Evolutionary conservation across 139 green algal species (phyloP).

Genomic region (Parachlorella kessleri): DNA sequence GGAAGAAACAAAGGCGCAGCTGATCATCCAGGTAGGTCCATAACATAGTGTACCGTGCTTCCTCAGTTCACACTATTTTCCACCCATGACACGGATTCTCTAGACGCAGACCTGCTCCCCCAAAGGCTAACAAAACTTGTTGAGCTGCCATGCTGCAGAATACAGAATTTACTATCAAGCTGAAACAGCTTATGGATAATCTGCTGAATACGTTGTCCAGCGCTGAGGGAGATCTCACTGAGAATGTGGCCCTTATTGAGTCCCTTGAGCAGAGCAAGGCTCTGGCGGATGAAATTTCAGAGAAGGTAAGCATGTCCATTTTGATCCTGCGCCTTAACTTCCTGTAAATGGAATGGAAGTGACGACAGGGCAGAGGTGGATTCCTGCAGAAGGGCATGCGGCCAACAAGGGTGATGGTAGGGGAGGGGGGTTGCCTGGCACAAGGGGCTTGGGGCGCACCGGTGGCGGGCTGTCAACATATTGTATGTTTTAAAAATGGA

Average conservation of each 20-base stretch:
- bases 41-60: too few relatives aligned
- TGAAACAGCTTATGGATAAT: conserved; percentile 88
- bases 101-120: conserved; percentile 5
- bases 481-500: too few relatives aligned
- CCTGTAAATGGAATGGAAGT: too few relatives aligned
- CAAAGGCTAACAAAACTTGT: conserved; percentile 57
- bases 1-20: conserved; percentile 58
- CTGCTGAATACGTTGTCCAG: conserved; percentile 83
- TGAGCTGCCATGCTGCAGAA: conserved; percentile 62
- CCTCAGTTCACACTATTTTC: too few relatives aligned
- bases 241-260: conserved; percentile 91
- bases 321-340: too few relatives aligned
- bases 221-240: conserved; percentile 89
- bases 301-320: conserved; percentile 73
- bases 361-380: too few relatives aligned
- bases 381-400: too few relatives aligned
- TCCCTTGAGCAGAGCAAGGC: conserved; percentile 85
- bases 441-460: too few relatives aligned
- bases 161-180: conserved; percentile 85
- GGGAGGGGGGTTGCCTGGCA: too few relatives aligned
- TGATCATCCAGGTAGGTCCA: conserved; percentile 80
- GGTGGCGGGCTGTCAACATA: too few relatives aligned
- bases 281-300: conserved; percentile 81
- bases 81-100: too few relatives aligned
- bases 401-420: too few relatives aligned